Conservation (phyloP, 176 grass and related monocot species). For the Phoenix dactylifera region DNA sequence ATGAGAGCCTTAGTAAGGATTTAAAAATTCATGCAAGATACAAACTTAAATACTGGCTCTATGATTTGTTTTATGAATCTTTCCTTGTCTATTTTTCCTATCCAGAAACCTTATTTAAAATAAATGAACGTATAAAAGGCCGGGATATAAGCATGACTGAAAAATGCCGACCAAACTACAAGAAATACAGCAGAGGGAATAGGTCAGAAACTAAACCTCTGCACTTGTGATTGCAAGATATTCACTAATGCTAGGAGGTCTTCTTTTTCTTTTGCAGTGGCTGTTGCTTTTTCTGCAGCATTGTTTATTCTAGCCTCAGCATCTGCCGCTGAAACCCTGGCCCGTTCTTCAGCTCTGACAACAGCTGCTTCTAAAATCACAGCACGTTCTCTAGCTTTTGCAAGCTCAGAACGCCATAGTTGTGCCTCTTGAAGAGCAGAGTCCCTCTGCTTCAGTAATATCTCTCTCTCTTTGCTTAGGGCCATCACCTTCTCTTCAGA, state of each 20-base stretch:
- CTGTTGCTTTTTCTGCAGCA: conserved; percentile 49
- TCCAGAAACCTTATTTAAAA: too few species aligned
- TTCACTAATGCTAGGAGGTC: conserved; percentile 61
- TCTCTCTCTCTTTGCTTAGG: conserved; percentile 65
- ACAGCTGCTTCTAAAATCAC: conserved; percentile 86
- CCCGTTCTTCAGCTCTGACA: conserved; percentile 70
- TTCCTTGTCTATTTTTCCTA: too few species aligned
- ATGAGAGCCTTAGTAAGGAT: too few species aligned
- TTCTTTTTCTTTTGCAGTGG: conserved; percentile 56
- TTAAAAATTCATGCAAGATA: too few species aligned
- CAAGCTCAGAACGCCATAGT: conserved; percentile 89
- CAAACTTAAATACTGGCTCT: too few species aligned
- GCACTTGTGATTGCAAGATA: conserved; percentile 74
- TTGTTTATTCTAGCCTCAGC: conserved; percentile 54
- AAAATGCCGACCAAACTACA: too few species aligned
- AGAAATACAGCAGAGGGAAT: too few species aligned
- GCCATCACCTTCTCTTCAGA: conserved; percentile 70
- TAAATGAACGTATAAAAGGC: too few species aligned
- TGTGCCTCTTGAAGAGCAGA: conserved; percentile 72
- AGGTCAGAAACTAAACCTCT: conserved; percentile 40
- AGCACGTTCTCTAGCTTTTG: conserved; percentile 83
- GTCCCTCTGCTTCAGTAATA: conserved; percentile 77
- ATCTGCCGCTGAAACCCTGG: conserved; percentile 52
- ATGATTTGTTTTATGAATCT: too few species aligned
- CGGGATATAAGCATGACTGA: too few species aligned